Evolutionary conservation across 768 basidiomycete species (phyloP).

Genomic region (Russula sp.): DNA sequence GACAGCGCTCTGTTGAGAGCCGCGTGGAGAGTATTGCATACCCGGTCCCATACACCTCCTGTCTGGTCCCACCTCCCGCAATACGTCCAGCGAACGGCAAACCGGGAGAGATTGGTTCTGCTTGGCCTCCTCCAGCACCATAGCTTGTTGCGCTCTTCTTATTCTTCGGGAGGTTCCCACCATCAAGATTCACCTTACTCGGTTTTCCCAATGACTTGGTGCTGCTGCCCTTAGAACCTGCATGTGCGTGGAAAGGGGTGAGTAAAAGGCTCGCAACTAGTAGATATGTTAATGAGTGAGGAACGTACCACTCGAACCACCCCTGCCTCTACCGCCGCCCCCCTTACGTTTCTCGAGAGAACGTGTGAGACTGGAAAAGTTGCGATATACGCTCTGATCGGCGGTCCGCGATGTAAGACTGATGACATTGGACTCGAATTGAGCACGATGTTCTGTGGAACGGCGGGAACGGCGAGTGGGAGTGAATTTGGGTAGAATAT

Average conservation of each 20-base stretch:
- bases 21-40: constrained; percentile 7
- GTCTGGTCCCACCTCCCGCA: constrained; percentile 33
- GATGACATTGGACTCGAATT: neutral
- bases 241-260: neutral
- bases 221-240: constrained; percentile 12
- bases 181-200: neutral
- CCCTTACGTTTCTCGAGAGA: constrained; percentile 18
- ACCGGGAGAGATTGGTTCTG: constrained; percentile 29
- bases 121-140: constrained; percentile 29
- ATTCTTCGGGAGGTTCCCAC: constrained; percentile 4
- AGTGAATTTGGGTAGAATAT: constrained; percentile 4
- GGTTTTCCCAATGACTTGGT: neutral
- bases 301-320: constrained; percentile 7
- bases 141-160: constrained; percentile 31
- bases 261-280: neutral
- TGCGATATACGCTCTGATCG: neutral
- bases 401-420: neutral
- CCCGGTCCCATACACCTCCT: constrained; percentile 32
- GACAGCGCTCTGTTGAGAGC: neutral
- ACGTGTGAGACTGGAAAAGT: neutral
- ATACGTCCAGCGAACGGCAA: constrained; percentile 32
- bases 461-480: neutral
- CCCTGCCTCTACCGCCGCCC: constrained; percentile 23
- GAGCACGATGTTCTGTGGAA: neutral
- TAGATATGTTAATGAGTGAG: neutral